Evolutionary conservation across 441 rosid genomes (phyloP), one percentile per base, ranked within the genome.

Genomic region (Breynia disticha): DNA sequence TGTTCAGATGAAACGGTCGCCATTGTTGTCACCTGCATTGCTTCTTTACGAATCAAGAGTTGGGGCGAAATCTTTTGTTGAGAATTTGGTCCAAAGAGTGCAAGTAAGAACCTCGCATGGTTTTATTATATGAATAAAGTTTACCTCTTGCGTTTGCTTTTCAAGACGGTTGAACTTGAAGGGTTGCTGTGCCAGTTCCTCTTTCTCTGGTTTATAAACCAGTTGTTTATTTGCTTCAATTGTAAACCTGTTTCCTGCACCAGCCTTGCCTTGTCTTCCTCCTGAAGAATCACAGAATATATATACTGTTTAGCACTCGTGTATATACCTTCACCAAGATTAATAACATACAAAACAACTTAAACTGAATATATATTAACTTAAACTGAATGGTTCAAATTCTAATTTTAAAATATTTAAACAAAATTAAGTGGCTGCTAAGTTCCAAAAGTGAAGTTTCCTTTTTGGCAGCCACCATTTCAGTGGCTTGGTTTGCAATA

Each of bases 121-220:
- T 28, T 28, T 1, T 5, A 28, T 28, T 37, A n/a, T 5, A 66
- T 63, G 21, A 45, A 6, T 16, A 6, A 4, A 21, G 21, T 38
- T 49, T 86, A 93, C 97, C 93, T 93, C 73, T 81, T 89, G 64
- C 96, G 85, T 73, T 89, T 93, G 80, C 71, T 86, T 77, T 93
- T 93, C 71, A 74, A 66, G 63, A 64, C 79, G 0, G 96, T 93
- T 11, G 97, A 89, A 57, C 90, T 67, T 56, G 99, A 93, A 50
- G 96, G 90, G 62, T 85, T 93, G 62, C 82, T 89, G 52, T 93
- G 88, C 99, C 99, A 93, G 68, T 93, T 93, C 70, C 99, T 79
- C 72, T 89, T 89, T 70, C 97, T 77, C 65, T 93, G 97, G 66
- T 93, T 93, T 69, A 93, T 93, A 71, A 93, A 93, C 98, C 98